phyloP scores from a whole-genome alignment of 345 rosid species.

The Populus euphratica region DNA sequence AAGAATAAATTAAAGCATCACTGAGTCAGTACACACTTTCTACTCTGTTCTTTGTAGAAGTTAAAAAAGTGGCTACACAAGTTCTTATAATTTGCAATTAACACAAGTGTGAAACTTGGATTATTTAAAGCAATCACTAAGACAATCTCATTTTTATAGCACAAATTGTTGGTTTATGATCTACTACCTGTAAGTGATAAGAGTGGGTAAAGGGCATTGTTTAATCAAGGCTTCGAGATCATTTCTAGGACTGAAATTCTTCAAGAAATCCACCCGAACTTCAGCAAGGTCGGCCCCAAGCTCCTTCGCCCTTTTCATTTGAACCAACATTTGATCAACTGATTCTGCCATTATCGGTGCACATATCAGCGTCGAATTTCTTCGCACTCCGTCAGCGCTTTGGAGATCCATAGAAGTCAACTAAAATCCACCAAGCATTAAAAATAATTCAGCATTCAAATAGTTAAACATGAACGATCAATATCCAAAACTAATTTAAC shows the following conservation, averaged over 20 bases:
- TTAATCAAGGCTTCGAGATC: conserved; percentile 51
- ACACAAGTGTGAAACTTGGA: too few species aligned
- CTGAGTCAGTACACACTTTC: neutral
- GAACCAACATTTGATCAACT: conserved; percentile 46
- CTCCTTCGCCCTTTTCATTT: conserved; percentile 43
- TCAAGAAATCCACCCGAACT: conserved; percentile 52
- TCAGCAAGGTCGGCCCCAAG: conserved; percentile 59
- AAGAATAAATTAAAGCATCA: too few species aligned
- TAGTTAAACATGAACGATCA: neutral
- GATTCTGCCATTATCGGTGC: conserved; percentile 56
- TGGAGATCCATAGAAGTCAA: conserved; percentile 38
- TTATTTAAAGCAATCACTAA: neutral
- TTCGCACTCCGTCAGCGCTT: conserved; percentile 30
- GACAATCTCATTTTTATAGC: neutral
- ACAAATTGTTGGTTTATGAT: neutral
- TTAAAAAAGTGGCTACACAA: neutral
- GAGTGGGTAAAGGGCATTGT: conserved; percentile 54
- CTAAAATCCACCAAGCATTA: conserved; percentile 20
- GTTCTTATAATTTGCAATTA: neutral
- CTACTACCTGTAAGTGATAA: conserved; percentile 48
- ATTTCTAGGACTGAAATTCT: conserved; percentile 40
- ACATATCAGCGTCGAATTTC: conserved; percentile 46
- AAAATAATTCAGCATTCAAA: neutral
- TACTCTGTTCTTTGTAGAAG: neutral
- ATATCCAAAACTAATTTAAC: neutral